Base-by-base conservation (phyloP, 2,329 filamentous ascomycete genomes). In the Cladosporium sp. region DNA sequence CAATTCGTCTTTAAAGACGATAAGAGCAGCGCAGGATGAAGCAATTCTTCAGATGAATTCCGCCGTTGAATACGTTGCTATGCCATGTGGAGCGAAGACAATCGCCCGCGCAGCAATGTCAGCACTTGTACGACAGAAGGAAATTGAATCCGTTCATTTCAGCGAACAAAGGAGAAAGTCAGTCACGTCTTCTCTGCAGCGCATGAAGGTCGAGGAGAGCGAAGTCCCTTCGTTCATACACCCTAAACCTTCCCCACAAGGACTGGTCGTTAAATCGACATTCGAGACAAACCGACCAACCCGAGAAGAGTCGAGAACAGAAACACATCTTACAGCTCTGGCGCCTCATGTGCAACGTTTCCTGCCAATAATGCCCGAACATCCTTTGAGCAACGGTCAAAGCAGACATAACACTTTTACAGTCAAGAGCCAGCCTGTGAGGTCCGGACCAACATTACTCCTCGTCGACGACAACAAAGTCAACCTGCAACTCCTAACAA, bases 401-500 rank as follows among this genome's bases (percentile, higher is more conserved):
- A 28, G n/a, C 3, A 48, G 19, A 6, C n/a, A n/a, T n/a, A 12
- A 19, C 8, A 32, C 44, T 10, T 15, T 20, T 5, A 7, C 20
- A 15, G n/a, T 6, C 40, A 15, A 2, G 15, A 15, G 20, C 6
- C 12, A 10, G 8, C 25, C 25, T 3, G 20, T 20, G 17, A 34
- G 28, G 6, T 15, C 24, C 9, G 8, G 15, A 13, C 44, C 44
- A 4, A 48, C 17, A 28, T 54, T 71, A 9, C 58, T 71, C n/a
- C 62, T 71, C 3, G 70, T 71, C 4, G 69, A 72, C 49, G 69
- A 72, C 55, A 71, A 72, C 55, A 63, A 65, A 60, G 60, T 71
- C 60, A 72, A 71, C 22, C 62, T 72, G n/a, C 64, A 65, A 34
- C 65, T 71, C 7, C 66, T 71, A 1, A 60, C 64, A 6, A 68